Conservation (phyloP, 768 basidiomycete genomes). For the Brasilioporus rufonigricans region DNA sequence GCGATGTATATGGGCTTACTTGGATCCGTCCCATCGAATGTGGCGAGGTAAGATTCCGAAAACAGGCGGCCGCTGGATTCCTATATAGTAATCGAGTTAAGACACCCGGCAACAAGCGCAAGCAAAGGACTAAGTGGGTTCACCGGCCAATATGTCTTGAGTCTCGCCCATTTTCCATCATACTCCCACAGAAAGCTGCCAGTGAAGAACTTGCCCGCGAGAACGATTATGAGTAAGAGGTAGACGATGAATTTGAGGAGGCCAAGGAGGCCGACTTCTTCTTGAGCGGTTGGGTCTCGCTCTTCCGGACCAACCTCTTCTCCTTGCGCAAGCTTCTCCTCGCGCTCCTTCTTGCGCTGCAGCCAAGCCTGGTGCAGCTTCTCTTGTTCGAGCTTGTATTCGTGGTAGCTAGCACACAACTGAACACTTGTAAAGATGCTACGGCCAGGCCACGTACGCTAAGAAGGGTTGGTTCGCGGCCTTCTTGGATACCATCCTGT, state of each 20-base stretch:
- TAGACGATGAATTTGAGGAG: conserved; percentile 70
- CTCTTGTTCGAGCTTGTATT: conserved; percentile 63
- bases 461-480: conserved; percentile 84
- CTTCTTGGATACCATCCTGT: conserved; percentile 76
- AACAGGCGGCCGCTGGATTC: conserved; percentile 66
- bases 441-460: conserved; percentile 47
- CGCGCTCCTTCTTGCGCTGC: conserved; percentile 67
- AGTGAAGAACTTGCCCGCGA: conserved; percentile 81
- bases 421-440: conserved; percentile 1
- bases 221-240: conserved; percentile 46
- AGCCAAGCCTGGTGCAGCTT: conserved; percentile 62
- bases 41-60: conserved; percentile 64
- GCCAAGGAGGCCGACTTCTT: conserved; percentile 62
- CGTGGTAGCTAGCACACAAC: conserved; percentile 50
- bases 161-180: conserved; percentile 57
- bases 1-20: conserved; percentile 80
- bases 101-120: neutral
- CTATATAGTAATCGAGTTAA: conserved; percentile 3
- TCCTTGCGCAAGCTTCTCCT: conserved; percentile 70
- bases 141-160: conserved; percentile 67
- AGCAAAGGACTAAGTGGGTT: conserved; percentile 13
- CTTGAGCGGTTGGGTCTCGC: conserved; percentile 66
- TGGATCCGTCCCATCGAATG: conserved; percentile 68
- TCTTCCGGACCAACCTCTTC: conserved; percentile 73
- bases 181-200: conserved; percentile 88